A percentile compares a stretch with the other conserved stretches of the same genome.
Evolutionary conservation across 2,329 filamentous ascomycete genomes (phyloP).

Genomic region (Colletotrichum horii): DNA sequence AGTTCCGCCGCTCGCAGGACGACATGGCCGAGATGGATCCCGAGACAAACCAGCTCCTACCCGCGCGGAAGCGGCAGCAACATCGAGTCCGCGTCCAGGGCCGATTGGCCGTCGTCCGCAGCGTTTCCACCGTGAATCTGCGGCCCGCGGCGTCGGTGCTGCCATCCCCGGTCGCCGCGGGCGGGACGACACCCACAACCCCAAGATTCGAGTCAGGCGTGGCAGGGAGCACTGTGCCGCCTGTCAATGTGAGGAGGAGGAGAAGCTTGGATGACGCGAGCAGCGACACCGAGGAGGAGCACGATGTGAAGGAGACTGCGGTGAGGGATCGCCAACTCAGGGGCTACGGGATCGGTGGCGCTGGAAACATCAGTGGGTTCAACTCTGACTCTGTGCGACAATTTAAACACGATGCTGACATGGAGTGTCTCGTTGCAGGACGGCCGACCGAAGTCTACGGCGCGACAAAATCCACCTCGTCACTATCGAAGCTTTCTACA

Average conservation of each 20-base stretch:
- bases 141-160: not conserved
- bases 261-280: slow-evolving; percentile 25
- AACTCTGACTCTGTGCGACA: not conserved
- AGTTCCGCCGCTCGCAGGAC: slow-evolving; percentile 12
- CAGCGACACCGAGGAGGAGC: slow-evolving; percentile 25
- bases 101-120: slow-evolving; percentile 37
- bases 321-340: slow-evolving; percentile 35
- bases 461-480: slow-evolving; percentile 4
- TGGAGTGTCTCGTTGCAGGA: slow-evolving; percentile 5
- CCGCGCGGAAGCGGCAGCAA: slow-evolving; percentile 26
- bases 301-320: slow-evolving; percentile 30
- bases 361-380: slow-evolving; percentile 42
- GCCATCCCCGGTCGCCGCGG: not conserved
- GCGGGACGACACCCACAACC: not conserved
- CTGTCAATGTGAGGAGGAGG: slow-evolving; percentile 4
- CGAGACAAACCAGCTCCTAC: slow-evolving; percentile 35
- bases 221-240: slow-evolving; percentile 12
- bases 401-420: not conserved
- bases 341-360: slow-evolving; percentile 44
- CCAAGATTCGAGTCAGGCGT: slow-evolving; percentile 25
- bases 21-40: slow-evolving; percentile 29
- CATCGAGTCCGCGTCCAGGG: slow-evolving; percentile 43
- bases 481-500: not conserved
- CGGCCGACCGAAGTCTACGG: slow-evolving; percentile 30
- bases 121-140: slow-evolving; percentile 36